phyloP scores from a whole-genome alignment of 2,329 filamentous ascomycete species.

The Dichotomopilus funicola region DNA sequence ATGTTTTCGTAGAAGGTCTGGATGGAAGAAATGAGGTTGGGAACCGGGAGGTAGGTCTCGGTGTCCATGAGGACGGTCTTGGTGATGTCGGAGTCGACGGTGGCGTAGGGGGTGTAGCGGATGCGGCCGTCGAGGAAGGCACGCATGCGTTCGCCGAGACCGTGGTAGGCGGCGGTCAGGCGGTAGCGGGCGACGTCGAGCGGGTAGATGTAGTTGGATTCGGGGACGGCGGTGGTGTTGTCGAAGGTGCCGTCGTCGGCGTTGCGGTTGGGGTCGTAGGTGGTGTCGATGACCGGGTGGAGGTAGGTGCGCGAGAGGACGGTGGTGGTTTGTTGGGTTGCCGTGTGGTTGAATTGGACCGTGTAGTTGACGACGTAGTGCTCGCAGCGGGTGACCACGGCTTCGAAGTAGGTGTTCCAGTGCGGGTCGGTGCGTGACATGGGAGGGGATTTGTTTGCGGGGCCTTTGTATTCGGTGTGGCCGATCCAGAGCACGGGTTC shows the following conservation, averaged over 20 bases:
- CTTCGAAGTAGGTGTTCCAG: constrained; percentile 30
- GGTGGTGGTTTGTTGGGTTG: constrained; percentile 26
- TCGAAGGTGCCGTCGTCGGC: constrained; percentile 33
- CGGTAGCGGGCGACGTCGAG: constrained; percentile 28
- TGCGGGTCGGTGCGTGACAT: constrained; percentile 20
- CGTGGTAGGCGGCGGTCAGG: constrained; percentile 31
- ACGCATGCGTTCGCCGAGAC: constrained; percentile 30
- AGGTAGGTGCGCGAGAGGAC: constrained; percentile 25
- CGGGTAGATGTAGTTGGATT: constrained; percentile 29
- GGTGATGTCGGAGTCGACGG: constrained; percentile 31
- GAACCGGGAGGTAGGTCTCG: constrained; percentile 26
- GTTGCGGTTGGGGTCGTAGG: constrained; percentile 23
- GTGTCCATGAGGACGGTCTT: constrained; percentile 38
- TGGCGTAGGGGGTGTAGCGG: constrained; percentile 21
- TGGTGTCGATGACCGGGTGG: constrained; percentile 31
- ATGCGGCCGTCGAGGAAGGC: constrained; percentile 30
- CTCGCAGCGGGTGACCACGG: constrained; percentile 34
- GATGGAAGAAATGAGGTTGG: constrained; percentile 26
- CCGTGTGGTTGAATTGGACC: constrained; percentile 30
- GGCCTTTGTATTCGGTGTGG: constrained; percentile 25
- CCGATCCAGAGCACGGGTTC: constrained; percentile 37
- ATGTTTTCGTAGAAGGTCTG: constrained; percentile 34
- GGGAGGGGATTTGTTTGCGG: constrained; percentile 16
- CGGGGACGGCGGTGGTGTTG: constrained; percentile 29
- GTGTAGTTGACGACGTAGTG: constrained; percentile 33